Percentiles rank a stretch among this genome's conserved stretches.
Conservation (phyloP, 225 moss, liverwort and hornwort genomes). For the Marchantia polymorpha region DNA sequence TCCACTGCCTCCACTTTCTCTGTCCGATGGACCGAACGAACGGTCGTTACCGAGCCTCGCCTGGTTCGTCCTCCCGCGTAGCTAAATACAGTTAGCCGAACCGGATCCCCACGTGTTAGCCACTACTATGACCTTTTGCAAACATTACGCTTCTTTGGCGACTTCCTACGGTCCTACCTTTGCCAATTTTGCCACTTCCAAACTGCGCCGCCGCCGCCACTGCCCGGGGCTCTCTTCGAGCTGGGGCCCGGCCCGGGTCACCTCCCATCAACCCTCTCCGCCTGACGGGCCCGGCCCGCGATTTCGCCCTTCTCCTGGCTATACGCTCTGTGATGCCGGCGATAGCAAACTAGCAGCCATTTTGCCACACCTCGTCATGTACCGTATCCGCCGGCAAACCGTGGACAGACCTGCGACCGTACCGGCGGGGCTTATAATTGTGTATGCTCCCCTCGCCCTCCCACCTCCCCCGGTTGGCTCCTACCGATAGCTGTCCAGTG, state of each 20-base stretch:
- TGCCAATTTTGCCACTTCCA: conserved; percentile 14
- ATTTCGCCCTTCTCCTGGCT: neutral
- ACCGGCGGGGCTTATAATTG: conserved; percentile 3
- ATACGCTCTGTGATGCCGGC: conserved; percentile 1
- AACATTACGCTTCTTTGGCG: conserved; percentile 3
- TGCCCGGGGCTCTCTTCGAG: conserved; percentile 12
- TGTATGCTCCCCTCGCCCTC: neutral
- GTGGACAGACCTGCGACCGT: conserved; percentile 2
- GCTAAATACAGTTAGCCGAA: conserved; percentile 3
- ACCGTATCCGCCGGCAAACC: conserved; percentile 10
- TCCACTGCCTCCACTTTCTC: neutral
- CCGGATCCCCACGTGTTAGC: conserved; percentile 9
- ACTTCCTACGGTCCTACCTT: neutral
- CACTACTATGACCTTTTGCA: neutral
- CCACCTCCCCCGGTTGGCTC: neutral
- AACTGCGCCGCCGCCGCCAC: conserved; percentile 26
- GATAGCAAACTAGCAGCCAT: conserved; percentile 7
- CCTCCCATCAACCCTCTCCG: neutral
- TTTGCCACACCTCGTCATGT: neutral
- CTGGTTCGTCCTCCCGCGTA: neutral
- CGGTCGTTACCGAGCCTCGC: neutral
- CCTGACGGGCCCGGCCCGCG: neutral
- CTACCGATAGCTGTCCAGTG: conserved; percentile 2
- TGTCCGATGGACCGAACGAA: conserved; percentile 1
- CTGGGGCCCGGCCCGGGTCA: neutral